These are phyloP conservation scores for Tricholoma terreum DNA, from an alignment of 768 basidiomycete genomes.

Conservation along the genomic window DNA sequence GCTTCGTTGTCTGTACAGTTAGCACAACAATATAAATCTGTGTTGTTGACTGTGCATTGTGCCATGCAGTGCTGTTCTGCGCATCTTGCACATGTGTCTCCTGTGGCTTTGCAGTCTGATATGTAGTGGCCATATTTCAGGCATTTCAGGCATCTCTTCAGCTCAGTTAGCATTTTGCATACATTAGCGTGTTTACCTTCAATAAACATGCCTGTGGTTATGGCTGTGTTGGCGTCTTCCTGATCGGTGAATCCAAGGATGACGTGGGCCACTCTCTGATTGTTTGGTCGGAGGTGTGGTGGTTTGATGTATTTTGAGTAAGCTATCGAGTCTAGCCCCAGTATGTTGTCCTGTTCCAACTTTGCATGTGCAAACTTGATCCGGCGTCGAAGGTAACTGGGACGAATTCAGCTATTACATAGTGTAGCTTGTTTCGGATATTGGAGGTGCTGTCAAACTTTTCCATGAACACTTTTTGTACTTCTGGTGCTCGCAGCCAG, in stretches of 20 bases:
- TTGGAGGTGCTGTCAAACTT: not conserved
- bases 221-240: constrained; percentile 19
- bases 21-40: constrained; percentile 11
- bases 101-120: no score
- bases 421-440: constrained; percentile 1
- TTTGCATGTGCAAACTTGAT: not conserved
- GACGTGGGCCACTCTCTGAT: no score
- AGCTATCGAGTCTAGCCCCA: constrained; percentile 5
- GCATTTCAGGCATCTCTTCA: no score
- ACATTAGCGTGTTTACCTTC: constrained; percentile 10
- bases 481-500: no score
- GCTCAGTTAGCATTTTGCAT: constrained; percentile 10
- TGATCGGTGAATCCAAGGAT: constrained; percentile 19
- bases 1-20: constrained; percentile 21
- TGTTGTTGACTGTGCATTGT: no score
- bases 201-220: no score
- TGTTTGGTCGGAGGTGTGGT: no score
- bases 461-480: not conserved
- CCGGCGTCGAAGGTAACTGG: no score
- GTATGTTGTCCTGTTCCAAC: constrained; percentile 14
- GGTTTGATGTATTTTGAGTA: constrained; percentile 21
- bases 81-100: no score
- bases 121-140: no score
- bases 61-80: no score
- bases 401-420: no score